Evolutionary conservation across 768 basidiomycete species (phyloP).

Genomic region (Lyophyllum atratum): DNA sequence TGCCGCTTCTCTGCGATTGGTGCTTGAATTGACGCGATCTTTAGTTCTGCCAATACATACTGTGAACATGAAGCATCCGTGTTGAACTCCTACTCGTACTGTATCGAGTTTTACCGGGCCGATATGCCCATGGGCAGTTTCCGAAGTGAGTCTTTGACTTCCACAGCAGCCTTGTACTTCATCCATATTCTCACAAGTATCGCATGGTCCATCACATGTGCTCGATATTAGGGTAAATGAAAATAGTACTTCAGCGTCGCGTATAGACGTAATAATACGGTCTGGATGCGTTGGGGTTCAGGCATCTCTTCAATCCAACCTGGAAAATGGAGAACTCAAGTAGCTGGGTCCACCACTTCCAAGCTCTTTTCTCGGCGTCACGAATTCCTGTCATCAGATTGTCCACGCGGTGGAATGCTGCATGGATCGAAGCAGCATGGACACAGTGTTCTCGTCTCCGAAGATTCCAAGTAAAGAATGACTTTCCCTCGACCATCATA

Average conservation of each 20-base stretch:
- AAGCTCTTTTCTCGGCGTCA: neutral
- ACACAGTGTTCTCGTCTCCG: neutral
- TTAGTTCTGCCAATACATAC: no score
- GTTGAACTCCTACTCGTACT: no score
- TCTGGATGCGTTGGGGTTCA: neutral
- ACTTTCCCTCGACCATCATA: neutral
- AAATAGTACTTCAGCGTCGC: neutral
- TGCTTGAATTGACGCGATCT: no score
- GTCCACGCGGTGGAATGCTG: neutral
- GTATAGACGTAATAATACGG: neutral
- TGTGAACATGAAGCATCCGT: no score
- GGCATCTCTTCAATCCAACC: neutral
- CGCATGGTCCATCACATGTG: neutral
- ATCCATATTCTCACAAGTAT: neutral
- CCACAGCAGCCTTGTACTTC: neutral
- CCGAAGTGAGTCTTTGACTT: neutral
- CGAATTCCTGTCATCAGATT: conserved; percentile 1
- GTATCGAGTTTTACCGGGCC: neutral
- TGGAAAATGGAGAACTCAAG: neutral
- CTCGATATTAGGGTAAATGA: neutral
- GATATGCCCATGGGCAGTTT: neutral
- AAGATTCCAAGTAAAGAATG: neutral
- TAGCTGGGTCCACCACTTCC: neutral
- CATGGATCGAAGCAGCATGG: neutral
- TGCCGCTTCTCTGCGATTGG: no score